Conservation (phyloP, 2,329 filamentous ascomycete genomes). For the Monilinia vaccinii-corymbosi region DNA sequence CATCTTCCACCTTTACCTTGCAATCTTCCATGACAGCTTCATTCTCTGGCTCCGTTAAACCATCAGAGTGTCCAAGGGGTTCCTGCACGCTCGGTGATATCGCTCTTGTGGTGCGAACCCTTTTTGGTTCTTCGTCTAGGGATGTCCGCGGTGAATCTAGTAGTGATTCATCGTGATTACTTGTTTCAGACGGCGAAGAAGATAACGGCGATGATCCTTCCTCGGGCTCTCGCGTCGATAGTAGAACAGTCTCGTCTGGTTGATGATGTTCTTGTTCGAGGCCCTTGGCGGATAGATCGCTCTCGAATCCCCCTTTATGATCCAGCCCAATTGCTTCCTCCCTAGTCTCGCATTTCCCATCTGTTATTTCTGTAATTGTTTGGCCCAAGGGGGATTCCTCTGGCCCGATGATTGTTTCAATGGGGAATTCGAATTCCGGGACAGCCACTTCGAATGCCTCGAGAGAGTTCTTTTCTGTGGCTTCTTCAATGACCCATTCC, state of each 20-base stretch:
- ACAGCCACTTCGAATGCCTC: background rate
- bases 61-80: conserved; percentile 25
- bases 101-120: conserved; percentile 3
- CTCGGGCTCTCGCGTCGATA: conserved; percentile 12
- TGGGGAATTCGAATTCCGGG: background rate
- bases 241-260: conserved; percentile 7
- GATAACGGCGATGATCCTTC: conserved; percentile 22
- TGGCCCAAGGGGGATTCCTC: background rate
- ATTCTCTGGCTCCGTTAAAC: conserved; percentile 15
- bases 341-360: background rate
- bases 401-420: background rate
- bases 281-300: background rate
- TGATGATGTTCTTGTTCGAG: background rate
- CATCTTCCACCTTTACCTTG: background rate
- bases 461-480: background rate
- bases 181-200: conserved; percentile 26
- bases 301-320: background rate
- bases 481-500: background rate
- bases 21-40: conserved; percentile 1
- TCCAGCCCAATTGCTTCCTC: background rate
- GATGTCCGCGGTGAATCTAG: conserved; percentile 28
- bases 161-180: conserved; percentile 21
- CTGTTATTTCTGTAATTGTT: background rate
- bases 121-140: conserved; percentile 26
- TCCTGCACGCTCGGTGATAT: conserved; percentile 18